phyloP scores from a whole-genome alignment of 2,329 filamentous ascomycete species.

The Trichophyton verrucosum region DNA sequence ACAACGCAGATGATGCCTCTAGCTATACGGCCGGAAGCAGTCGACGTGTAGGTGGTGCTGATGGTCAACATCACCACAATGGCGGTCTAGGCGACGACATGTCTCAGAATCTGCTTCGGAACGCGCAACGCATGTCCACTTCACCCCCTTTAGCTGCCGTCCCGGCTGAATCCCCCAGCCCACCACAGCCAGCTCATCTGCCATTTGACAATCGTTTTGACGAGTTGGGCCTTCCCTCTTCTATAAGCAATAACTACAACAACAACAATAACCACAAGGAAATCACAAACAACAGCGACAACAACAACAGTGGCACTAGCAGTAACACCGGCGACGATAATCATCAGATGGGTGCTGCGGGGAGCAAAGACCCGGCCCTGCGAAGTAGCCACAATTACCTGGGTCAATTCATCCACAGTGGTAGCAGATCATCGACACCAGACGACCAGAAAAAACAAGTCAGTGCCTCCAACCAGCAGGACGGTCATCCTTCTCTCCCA shows the following conservation, averaged over 20 bases:
- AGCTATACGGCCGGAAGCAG: conserved; percentile 41
- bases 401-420: conserved; percentile 26
- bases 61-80: not conserved
- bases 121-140: conserved; percentile 47
- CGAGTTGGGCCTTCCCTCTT: not conserved
- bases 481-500: not conserved
- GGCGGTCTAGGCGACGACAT: conserved; percentile 30
- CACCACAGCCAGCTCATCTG: not conserved
- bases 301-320: not conserved
- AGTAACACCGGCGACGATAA: not conserved
- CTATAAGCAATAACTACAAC: not conserved
- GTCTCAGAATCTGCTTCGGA: conserved; percentile 42
- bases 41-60: conserved; percentile 20
- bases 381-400: conserved; percentile 30
- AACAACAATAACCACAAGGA: not conserved
- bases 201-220: not conserved
- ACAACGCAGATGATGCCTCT: conserved; percentile 39
- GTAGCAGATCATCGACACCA: not conserved
- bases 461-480: not conserved
- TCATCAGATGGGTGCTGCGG: conserved; percentile 9
- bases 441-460: not conserved
- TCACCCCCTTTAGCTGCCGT: conserved; percentile 26
- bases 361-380: conserved; percentile 21
- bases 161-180: not conserved
- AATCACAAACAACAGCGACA: not conserved